Conservation (phyloP, 441 rosid species). For the Aquilaria agallochum region DNA sequence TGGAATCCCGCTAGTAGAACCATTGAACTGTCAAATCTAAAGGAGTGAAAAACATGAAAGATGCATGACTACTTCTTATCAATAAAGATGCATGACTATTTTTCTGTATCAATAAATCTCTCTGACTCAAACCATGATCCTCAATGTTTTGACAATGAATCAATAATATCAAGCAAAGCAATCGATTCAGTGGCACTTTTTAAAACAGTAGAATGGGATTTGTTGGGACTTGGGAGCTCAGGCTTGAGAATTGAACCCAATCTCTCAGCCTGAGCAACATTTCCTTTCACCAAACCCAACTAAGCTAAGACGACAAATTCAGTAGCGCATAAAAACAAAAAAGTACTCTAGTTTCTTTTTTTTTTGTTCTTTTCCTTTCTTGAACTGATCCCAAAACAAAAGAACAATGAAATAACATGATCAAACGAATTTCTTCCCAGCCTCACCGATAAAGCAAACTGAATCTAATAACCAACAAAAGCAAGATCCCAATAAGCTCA, state of each 20-base stretch:
- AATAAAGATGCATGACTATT: constrained; percentile 10
- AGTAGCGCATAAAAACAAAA: not conserved
- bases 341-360: not conserved
- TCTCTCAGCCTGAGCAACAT: too few relatives aligned
- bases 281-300: too few relatives aligned
- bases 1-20: constrained; percentile 31
- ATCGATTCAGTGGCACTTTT: too few relatives aligned
- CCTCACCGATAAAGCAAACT: constrained; percentile 13
- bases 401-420: too few relatives aligned
- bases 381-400: not conserved
- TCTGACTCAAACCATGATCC: constrained; percentile 11
- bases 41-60: constrained; percentile 83
- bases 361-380: not conserved
- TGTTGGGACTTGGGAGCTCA: too few relatives aligned
- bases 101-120: not conserved
- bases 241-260: too few relatives aligned
- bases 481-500: constrained; percentile 4
- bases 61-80: constrained; percentile 51
- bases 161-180: too few relatives aligned
- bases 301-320: too few relatives aligned
- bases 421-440: not conserved
- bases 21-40: constrained; percentile 90
- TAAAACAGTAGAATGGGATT: too few relatives aligned
- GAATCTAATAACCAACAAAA: not conserved
- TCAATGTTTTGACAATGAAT: not conserved